Evolutionary conservation across 345 rosid species (phyloP).

Genomic region (Eucalyptus erythrocorys): DNA sequence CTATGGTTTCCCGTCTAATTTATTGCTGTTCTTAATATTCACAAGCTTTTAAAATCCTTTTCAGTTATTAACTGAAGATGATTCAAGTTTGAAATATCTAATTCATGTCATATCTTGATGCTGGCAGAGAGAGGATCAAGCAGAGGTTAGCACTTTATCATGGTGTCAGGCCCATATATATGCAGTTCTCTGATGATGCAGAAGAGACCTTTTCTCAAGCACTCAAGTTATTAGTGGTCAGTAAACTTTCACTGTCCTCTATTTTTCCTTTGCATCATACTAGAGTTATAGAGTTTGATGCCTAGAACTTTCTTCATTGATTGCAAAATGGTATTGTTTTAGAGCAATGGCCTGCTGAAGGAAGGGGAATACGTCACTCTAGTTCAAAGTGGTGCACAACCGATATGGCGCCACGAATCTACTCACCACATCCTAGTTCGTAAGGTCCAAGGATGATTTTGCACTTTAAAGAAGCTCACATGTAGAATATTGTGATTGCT

Average conservation of each 20-base stretch:
- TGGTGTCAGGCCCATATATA: conserved; percentile 76
- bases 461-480: neutral
- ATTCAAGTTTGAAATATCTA: neutral
- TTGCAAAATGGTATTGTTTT: neutral
- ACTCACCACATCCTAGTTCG: conserved; percentile 96
- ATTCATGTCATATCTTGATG: neutral
- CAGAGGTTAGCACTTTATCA: conserved; percentile 85
- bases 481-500: neutral
- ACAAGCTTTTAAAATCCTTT: neutral
- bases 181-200: conserved; percentile 78
- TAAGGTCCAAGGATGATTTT: conserved; percentile 46
- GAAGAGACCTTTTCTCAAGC: conserved; percentile 91
- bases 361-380: conserved; percentile 72
- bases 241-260: neutral
- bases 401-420: conserved; percentile 92
- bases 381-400: conserved; percentile 93
- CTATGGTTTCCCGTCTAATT: neutral
- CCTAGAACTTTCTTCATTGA: neutral
- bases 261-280: neutral
- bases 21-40: neutral
- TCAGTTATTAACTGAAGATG: neutral
- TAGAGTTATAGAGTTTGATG: neutral
- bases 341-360: conserved; percentile 56
- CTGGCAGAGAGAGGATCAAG: conserved; percentile 72
- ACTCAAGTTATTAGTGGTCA: conserved; percentile 52